phyloP scores from a whole-genome alignment of 2,329 filamentous ascomycete genomes.

The Trichoderma atrobrunneum region DNA sequence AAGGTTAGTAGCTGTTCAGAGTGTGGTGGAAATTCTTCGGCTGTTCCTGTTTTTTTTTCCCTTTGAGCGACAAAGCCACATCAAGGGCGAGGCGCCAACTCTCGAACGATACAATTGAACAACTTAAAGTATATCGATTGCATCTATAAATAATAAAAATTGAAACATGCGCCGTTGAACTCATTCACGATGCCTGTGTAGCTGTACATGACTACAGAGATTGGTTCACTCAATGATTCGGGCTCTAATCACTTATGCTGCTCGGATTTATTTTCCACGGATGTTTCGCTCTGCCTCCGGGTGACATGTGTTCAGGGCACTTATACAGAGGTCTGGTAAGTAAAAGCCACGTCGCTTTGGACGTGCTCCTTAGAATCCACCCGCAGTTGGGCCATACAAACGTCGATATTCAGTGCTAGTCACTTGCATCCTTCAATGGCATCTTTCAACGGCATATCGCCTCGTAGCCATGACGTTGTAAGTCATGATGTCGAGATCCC shows the following conservation, averaged over 20 bases:
- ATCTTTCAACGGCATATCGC: not conserved
- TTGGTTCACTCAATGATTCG: not conserved
- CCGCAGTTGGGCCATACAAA: not conserved
- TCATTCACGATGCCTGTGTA: not conserved
- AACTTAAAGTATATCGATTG: not conserved
- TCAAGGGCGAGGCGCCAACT: not conserved
- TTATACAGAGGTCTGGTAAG: not conserved
- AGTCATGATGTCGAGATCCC: not conserved
- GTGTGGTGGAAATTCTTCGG: slow-evolving; percentile 24
- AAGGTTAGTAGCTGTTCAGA: slow-evolving; percentile 20
- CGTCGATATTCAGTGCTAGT: not conserved
- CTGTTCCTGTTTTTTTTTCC: not conserved
- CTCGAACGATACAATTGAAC: not conserved
- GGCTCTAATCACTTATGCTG: not conserved
- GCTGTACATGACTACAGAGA: not conserved
- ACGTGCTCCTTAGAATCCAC: not conserved
- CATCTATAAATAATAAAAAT: not conserved
- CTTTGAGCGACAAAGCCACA: not conserved
- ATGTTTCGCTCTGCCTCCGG: not conserved
- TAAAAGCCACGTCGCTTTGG: not conserved
- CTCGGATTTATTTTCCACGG: not conserved
- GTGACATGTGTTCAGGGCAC: not conserved
- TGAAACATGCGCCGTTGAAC: not conserved
- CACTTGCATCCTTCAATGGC: not conserved
- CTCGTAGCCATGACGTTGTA: not conserved